Conservation (phyloP, 371 early-diverging fungal genomes). For the Syncephalastrum sp. region DNA sequence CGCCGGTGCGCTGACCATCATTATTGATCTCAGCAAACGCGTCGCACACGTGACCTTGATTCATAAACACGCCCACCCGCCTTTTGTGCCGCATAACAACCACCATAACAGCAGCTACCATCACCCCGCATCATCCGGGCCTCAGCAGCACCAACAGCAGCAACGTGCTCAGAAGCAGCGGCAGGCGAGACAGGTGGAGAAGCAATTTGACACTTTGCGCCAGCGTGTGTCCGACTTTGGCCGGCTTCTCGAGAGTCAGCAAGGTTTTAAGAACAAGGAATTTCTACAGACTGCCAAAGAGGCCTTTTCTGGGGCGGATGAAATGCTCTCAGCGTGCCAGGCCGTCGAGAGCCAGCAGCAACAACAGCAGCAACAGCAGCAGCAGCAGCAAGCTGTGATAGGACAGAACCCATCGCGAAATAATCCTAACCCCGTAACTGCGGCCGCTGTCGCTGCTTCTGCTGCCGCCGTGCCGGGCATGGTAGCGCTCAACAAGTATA, state of each 20-base stretch:
- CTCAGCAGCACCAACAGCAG: conserved; percentile 20
- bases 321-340: conserved; percentile 40
- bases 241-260: conserved; percentile 33
- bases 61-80: conserved; percentile 46
- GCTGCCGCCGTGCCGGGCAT: neutral
- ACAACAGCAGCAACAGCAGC: conserved; percentile 10
- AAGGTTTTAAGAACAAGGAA: conserved; percentile 28
- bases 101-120: conserved; percentile 21
- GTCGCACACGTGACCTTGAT: conserved; percentile 47
- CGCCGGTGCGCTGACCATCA: conserved; percentile 49
- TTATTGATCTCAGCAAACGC: conserved; percentile 44
- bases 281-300: conserved; percentile 40
- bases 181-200: conserved; percentile 30
- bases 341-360: conserved; percentile 17
- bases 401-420: neutral
- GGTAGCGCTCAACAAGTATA: conserved; percentile 36
- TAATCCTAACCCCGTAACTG: neutral
- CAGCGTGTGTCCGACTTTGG: conserved; percentile 36
- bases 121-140: conserved; percentile 4
- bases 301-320: conserved; percentile 38
- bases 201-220: conserved; percentile 34
- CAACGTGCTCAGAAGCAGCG: conserved; percentile 19
- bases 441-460: neutral
- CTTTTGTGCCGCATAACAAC: conserved; percentile 42
- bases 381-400: conserved; percentile 4